Evolutionary conservation across 257 asterid genomes (phyloP).

Genomic region (Marsdenia floribunda): DNA sequence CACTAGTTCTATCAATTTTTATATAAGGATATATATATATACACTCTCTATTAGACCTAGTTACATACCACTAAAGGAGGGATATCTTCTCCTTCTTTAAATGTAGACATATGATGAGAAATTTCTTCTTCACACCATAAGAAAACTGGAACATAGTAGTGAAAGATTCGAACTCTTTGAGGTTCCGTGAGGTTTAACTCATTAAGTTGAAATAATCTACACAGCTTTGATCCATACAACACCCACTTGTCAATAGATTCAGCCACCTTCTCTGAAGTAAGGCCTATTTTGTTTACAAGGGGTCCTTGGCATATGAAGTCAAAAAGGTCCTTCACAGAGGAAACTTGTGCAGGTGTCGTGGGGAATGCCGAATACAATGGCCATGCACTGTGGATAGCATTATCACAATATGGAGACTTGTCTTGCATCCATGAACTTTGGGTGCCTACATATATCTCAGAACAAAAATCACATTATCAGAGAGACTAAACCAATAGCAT

Average conservation of each 20-base stretch:
- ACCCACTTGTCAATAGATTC: conserved; percentile 86
- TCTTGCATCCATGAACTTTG: conserved; percentile 56
- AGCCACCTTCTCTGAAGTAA: conserved; percentile 69
- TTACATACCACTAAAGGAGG: conserved; percentile 84
- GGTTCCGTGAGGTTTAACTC: conserved; percentile 68
- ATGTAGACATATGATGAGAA: conserved; percentile 49
- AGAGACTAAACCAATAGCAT: neutral
- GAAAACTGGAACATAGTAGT: conserved; percentile 93
- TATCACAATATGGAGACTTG: conserved; percentile 23
- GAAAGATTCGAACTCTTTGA: conserved; percentile 75
- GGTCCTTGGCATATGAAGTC: conserved; percentile 84
- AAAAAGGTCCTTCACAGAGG: conserved; percentile 65
- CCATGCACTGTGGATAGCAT: conserved; percentile 32
- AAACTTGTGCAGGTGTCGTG: conserved; percentile 43
- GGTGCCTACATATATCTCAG: conserved; percentile 39
- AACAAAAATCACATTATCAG: neutral
- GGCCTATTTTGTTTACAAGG: conserved; percentile 52
- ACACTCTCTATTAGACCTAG: neutral
- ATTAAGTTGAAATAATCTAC: conserved; percentile 74
- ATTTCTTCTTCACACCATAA: conserved; percentile 92
- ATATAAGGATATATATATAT: neutral
- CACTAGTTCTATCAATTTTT: neutral
- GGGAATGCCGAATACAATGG: conserved; percentile 40
- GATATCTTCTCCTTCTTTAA: conserved; percentile 60
- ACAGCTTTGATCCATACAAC: conserved; percentile 64